A percentile compares a stretch with the other conserved stretches of the same genome.
Evolutionary conservation across 2,329 filamentous ascomycete species (phyloP).

Genomic region (Zymoseptoria ardabiliae): DNA sequence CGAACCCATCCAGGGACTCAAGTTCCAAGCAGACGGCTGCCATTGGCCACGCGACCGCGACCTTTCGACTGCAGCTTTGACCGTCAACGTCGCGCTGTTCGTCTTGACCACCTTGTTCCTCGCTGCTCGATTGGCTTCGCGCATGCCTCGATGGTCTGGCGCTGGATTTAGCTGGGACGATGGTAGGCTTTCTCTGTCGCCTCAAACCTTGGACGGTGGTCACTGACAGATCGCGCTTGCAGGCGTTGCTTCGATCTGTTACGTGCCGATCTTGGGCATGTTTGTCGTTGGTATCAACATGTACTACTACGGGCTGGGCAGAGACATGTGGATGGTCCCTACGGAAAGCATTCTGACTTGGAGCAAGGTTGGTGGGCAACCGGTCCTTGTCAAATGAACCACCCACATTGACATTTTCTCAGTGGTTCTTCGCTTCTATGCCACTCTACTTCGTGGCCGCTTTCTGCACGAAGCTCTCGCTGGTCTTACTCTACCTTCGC

Average conservation of each 20-base stretch:
- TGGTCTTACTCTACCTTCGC: conserved; percentile 11
- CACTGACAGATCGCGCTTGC: background rate
- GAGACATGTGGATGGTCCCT: conserved; percentile 6
- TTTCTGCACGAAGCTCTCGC: conserved; percentile 10
- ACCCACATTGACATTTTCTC: background rate
- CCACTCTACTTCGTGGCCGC: conserved; percentile 8
- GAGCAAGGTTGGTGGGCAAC: conserved; percentile 1
- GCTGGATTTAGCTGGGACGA: background rate
- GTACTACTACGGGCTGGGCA: background rate
- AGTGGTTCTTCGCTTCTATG: conserved; percentile 11
- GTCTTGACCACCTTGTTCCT: background rate
- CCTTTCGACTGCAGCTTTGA: too few species aligned
- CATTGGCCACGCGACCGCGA: background rate
- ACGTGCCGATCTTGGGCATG: background rate
- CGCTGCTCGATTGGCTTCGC: background rate
- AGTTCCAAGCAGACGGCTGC: background rate
- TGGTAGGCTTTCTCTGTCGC: background rate
- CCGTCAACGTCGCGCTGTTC: background rate
- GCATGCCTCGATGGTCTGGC: background rate
- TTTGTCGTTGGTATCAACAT: background rate
- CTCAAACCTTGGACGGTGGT: background rate
- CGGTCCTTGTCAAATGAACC: background rate
- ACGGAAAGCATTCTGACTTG: background rate
- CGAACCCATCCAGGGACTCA: background rate
- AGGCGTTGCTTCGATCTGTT: background rate